phyloP scores from a whole-genome alignment of 2,329 filamentous ascomycete species.

The Podosphaera xanthii region DNA sequence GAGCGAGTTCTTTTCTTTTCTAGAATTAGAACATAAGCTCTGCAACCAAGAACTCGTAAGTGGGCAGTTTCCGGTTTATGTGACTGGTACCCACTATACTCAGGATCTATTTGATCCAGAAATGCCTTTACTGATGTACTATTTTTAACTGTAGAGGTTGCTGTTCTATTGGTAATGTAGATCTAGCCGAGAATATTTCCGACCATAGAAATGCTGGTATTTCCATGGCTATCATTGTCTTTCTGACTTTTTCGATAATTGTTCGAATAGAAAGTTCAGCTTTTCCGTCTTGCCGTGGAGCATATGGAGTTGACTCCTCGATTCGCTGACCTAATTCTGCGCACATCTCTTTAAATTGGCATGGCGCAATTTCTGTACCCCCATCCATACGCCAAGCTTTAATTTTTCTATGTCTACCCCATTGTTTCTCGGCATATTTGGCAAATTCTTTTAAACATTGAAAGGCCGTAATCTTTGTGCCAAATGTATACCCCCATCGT shows the following conservation, averaged over 20 bases:
- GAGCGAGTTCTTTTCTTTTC: not conserved
- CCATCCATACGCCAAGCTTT: slow-evolving; percentile 1
- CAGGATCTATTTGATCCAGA: not conserved
- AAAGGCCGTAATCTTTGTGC: not conserved
- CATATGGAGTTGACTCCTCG: not conserved
- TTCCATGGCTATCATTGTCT: not conserved
- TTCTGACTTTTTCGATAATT: not conserved
- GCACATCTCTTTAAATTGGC: not conserved
- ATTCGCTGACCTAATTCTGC: slow-evolving; percentile 1
- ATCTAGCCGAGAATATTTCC: not conserved
- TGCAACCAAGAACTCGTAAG: not conserved
- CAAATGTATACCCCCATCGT: not conserved
- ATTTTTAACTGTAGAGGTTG: not conserved
- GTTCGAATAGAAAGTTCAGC: not conserved
- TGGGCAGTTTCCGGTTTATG: not conserved
- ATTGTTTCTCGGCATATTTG: not conserved
- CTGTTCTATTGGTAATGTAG: not conserved
- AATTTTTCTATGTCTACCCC: not conserved
- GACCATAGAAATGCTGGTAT: not conserved
- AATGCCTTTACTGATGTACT: not conserved
- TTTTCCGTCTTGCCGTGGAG: not conserved
- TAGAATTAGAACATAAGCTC: not conserved
- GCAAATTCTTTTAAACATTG: not conserved
- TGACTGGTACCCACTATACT: not conserved
- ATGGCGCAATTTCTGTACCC: not conserved